Evolutionary conservation across 257 asterid genomes (phyloP).

Genomic region (Solanum okadae): DNA sequence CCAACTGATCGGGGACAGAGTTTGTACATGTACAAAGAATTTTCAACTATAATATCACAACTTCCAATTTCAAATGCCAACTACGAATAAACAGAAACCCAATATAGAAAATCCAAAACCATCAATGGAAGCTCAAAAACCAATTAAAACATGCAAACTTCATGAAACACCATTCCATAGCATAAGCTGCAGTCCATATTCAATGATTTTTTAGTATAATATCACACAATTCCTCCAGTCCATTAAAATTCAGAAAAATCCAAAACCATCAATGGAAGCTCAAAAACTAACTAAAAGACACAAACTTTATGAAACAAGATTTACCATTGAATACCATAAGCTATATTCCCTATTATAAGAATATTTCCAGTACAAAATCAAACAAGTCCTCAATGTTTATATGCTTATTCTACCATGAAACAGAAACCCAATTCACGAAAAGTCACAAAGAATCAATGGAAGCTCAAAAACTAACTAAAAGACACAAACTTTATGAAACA

Average conservation of each 20-base stretch:
- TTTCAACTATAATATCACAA: neutral
- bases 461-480: neutral
- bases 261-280: neutral
- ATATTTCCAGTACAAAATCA: neutral
- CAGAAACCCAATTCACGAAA: neutral
- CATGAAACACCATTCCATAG: neutral
- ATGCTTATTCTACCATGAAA: neutral
- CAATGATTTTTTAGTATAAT: neutral
- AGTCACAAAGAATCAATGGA: neutral
- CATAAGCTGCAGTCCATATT: neutral
- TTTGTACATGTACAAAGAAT: neutral
- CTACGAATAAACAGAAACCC: neutral
- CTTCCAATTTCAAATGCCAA: neutral
- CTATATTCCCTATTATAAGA: neutral
- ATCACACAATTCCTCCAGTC: neutral
- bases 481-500: neutral
- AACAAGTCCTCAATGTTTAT: neutral
- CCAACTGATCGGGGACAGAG: neutral
- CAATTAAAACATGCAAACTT: neutral
- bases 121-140: neutral
- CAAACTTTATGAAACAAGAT: neutral
- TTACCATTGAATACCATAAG: neutral
- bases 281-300: neutral
- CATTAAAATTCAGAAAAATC: neutral
- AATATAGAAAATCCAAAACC: neutral